Conservation (phyloP, 192 early-diverging fungal genomes). For the Coemansia umbellata region DNA sequence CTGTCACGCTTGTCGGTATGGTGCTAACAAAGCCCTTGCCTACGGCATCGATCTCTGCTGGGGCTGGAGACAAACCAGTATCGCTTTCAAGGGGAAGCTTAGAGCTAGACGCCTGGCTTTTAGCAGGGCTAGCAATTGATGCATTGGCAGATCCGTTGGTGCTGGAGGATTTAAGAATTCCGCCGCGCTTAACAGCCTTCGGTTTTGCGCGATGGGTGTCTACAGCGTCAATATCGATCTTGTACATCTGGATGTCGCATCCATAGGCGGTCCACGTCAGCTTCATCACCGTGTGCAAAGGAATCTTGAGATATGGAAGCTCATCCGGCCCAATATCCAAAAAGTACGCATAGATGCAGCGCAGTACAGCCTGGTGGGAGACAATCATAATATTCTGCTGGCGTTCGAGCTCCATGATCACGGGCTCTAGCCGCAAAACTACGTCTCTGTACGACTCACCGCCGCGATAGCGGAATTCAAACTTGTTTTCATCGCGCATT, state of each 20-base stretch:
- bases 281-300: slow-evolving; percentile 95
- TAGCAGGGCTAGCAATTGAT: too few species aligned
- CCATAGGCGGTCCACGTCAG: slow-evolving; percentile 95
- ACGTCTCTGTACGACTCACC: slow-evolving; percentile 95
- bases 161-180: slow-evolving; percentile 14
- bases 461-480: slow-evolving; percentile 80
- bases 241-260: slow-evolving; percentile 90
- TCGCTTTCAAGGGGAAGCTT: too few species aligned
- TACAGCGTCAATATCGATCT: slow-evolving; percentile 95
- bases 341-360: slow-evolving; percentile 98
- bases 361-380: slow-evolving; percentile 96
- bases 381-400: slow-evolving; percentile 95
- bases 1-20: neutral
- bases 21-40: neutral
- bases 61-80: neutral
- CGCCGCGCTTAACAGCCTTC: slow-evolving; percentile 34
- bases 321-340: slow-evolving; percentile 91
- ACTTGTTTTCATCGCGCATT: slow-evolving; percentile 96
- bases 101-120: too few species aligned
- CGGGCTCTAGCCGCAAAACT: slow-evolving; percentile 92
- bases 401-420: slow-evolving; percentile 98
- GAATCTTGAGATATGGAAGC: slow-evolving; percentile 98
- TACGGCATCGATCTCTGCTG: neutral
- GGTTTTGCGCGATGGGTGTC: slow-evolving; percentile 90
- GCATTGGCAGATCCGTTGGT: neutral